Percentiles rank a stretch among this genome's conserved stretches.
phyloP scores from a whole-genome alignment of 805 yeast genomes.

The Kazachstania taianensis region DNA sequence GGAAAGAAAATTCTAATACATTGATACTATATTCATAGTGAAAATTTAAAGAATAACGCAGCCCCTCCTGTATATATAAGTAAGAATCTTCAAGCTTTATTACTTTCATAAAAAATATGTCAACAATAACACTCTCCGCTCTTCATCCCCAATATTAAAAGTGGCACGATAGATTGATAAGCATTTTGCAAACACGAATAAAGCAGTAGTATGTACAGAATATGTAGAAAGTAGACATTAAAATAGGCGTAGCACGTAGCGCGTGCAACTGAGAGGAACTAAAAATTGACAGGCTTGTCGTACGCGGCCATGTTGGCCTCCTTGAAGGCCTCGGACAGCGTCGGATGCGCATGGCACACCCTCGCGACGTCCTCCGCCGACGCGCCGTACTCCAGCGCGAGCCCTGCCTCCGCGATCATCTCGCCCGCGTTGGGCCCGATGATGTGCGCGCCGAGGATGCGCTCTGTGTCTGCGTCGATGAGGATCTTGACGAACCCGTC shows the following conservation, averaged over 20 bases:
- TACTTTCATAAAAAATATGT: too few species aligned
- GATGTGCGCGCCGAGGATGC: slow-evolving; percentile 93
- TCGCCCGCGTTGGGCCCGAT: slow-evolving; percentile 99
- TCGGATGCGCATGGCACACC: slow-evolving; percentile 98
- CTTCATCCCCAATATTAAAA: too few species aligned
- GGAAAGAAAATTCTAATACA: too few species aligned
- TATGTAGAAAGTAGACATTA: background rate
- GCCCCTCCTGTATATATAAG: too few species aligned
- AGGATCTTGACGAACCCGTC: slow-evolving; percentile 95
- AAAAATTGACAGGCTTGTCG: slow-evolving; percentile 77
- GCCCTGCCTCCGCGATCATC: slow-evolving; percentile 97
- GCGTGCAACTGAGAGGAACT: background rate
- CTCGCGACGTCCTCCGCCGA: slow-evolving; percentile 96
- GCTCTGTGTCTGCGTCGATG: slow-evolving; percentile 94
- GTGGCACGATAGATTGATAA: too few species aligned
- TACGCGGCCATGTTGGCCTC: slow-evolving; percentile 93
- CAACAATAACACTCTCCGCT: too few species aligned
- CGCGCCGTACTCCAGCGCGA: slow-evolving; percentile 98
- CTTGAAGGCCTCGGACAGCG: slow-evolving; percentile 93
- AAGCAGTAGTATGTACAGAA: background rate
- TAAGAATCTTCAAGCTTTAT: too few species aligned
- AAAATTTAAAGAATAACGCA: too few species aligned
- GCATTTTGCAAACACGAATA: background rate
- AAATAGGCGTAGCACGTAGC: background rate
- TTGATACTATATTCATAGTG: too few species aligned